phyloP scores from a whole-genome alignment of 2,329 filamentous ascomycete species.

The Penicillium sumatraense region DNA sequence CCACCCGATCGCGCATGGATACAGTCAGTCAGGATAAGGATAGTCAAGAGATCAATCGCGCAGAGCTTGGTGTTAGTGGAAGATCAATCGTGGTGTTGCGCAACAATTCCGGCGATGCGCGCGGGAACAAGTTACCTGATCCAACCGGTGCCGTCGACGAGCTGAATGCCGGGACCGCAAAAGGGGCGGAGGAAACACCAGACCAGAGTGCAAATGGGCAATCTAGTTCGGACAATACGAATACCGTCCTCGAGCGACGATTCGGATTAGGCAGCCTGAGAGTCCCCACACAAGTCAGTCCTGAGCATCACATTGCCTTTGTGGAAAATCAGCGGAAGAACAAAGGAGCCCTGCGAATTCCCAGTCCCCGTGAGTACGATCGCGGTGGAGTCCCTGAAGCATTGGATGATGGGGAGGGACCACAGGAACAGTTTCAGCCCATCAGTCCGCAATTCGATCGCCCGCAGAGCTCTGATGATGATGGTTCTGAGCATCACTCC shows the following conservation, averaged over 20 bases:
- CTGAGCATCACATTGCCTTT: constrained; percentile 86
- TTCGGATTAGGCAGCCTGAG: constrained; percentile 60
- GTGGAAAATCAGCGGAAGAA: constrained; percentile 80
- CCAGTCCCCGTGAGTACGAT: constrained; percentile 88
- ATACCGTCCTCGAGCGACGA: constrained; percentile 28
- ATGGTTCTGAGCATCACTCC: constrained; percentile 9
- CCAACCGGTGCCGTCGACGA: constrained; percentile 17
- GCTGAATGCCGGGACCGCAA: constrained; percentile 28
- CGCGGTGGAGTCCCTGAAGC: constrained; percentile 73
- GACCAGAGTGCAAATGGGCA: constrained; percentile 24
- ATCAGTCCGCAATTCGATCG: constrained; percentile 29
- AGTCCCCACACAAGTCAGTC: constrained; percentile 58
- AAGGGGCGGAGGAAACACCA: constrained; percentile 28
- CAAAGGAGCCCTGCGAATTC: constrained; percentile 80
- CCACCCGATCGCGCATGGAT: constrained; percentile 65
- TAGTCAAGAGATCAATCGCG: constrained; percentile 39
- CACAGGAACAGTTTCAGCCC: constrained; percentile 24
- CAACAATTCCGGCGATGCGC: constrained; percentile 35
- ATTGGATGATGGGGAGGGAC: constrained; percentile 54
- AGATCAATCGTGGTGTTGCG: constrained; percentile 45
- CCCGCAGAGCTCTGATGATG: constrained; percentile 14
- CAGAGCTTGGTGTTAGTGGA: constrained; percentile 44
- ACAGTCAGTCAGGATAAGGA: constrained; percentile 53
- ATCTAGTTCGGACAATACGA: constrained; percentile 22
- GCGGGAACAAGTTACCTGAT: constrained; percentile 24